A percentile compares a stretch with the other conserved stretches of the same genome.
phyloP scores from a whole-genome alignment of 352 stramenopile species.

The Pythium angustatum region DNA sequence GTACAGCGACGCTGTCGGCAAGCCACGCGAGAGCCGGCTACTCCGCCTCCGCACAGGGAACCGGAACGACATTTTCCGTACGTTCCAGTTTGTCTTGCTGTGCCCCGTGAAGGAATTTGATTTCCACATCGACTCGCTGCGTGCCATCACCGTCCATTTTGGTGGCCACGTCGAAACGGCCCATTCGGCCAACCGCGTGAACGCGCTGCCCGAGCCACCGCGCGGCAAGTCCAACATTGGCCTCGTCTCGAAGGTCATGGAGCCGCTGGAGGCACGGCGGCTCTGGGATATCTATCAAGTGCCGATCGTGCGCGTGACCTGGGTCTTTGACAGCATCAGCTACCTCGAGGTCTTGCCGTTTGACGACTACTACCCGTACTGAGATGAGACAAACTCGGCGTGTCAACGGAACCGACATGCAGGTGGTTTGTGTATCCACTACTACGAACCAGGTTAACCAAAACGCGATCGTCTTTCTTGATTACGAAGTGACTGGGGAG shows the following conservation, averaged over 20 bases:
- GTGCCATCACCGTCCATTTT: constrained; percentile 65
- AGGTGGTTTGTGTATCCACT: too few relatives aligned
- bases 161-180: constrained; percentile 50
- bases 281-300: constrained; percentile 73
- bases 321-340: constrained; percentile 89
- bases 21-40: constrained; percentile 67
- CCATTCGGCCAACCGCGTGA: constrained; percentile 3
- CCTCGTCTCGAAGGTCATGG: constrained; percentile 73
- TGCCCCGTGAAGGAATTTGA: constrained; percentile 70
- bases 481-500: too few relatives aligned
- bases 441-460: too few relatives aligned
- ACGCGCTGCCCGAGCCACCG: constrained; percentile 1
- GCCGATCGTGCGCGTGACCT: constrained; percentile 84
- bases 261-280: constrained; percentile 48
- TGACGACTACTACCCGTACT: constrained; percentile 88
- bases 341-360: constrained; percentile 80
- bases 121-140: constrained; percentile 68
- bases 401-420: too few relatives aligned
- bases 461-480: too few relatives aligned
- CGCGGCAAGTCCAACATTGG: constrained; percentile 40
- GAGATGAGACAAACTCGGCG: too few relatives aligned
- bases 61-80: constrained; percentile 76
- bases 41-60: constrained; percentile 44
- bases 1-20: constrained; percentile 69
- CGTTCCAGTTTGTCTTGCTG: constrained; percentile 77